Evolutionary conservation across 371 early-diverging fungal genomes (phyloP), one percentile per base, ranked within the genome.

Genomic region (Mortierella sp.): DNA sequence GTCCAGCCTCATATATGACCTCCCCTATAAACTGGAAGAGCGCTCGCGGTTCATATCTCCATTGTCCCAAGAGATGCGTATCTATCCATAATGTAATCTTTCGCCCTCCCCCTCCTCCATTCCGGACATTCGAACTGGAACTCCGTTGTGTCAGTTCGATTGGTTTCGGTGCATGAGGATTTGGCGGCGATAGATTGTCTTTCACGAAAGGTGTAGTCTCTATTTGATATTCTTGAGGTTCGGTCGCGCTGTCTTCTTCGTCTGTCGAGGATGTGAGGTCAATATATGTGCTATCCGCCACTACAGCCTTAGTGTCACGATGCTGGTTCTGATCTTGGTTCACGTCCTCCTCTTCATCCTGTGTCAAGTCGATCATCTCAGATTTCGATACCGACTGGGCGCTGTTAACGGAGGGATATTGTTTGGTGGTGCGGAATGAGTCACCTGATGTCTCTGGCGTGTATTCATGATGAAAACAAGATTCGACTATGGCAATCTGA

Each of bases 21-120:
- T 77, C 73, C 6, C 78, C 78, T 10, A 72, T 68, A 52, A 77
- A 77, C 45, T 77, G 65, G 40, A 63, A 73, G 15, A 77, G 52
- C 11, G 66, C 58, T 5, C 24, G 8, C 2, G 5, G 43, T 38
- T 73, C 69, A 53, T 62, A 77, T 32, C 6, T 36, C 63, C 66
- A 48, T 2, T 38, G 40, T 0, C 19, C 59, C 19, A 77, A 36
- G 0, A 77, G 33, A 33, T 60, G 68, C 16, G 78, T 77, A 50
- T 68, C 69, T 33, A 77, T 45, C 73, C 65, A 66, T 11, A 77
- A 66, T 38, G 58, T 41, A 28, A 77, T 57, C 40, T 48, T 69
- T 13, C 69, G 73, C 2, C 55, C 70, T 52, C 62, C 60, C 3
- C n/a, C 15, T 15, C 10, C 10, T 7, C 21, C 58, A 33, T 33